These are phyloP conservation scores for Xylariaceae sp. DNA, from an alignment of 2,329 filamentous ascomycete species.

Conservation along the genomic window DNA sequence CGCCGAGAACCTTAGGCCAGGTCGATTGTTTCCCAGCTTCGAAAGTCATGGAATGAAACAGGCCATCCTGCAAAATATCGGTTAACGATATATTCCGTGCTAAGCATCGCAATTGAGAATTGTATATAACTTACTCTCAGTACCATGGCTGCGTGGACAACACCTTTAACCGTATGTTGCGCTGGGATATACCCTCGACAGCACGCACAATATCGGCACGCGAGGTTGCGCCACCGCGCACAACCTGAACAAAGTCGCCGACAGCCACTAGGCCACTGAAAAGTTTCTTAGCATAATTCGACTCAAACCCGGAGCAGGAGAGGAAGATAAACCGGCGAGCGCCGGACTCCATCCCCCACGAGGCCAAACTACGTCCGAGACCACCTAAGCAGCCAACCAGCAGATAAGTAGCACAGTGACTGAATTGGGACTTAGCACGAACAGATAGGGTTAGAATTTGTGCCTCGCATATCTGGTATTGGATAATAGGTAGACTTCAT, in stretches of 20 bases:
- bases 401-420: conserved; percentile 32
- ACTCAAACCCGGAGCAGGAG: conserved; percentile 35
- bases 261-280: conserved; percentile 12
- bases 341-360: conserved; percentile 40
- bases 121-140: conserved; percentile 14
- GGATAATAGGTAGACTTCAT: conserved; percentile 18
- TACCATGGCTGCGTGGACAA: conserved; percentile 35
- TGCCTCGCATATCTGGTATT: conserved; percentile 15
- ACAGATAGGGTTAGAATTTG: conserved; percentile 14
- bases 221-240: conserved; percentile 17
- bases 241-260: conserved; percentile 10
- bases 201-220: conserved; percentile 7
- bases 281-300: conserved; percentile 28
- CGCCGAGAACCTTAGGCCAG: conserved; percentile 24
- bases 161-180: conserved; percentile 25
- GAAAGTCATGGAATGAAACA: conserved; percentile 19
- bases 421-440: conserved; percentile 12
- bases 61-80: conserved; percentile 17
- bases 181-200: conserved; percentile 5
- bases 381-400: conserved; percentile 43
- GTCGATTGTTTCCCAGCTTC: conserved; percentile 10
- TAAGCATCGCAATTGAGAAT: no score
- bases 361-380: conserved; percentile 38
- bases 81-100: neutral
- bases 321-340: conserved; percentile 39